Conservation (phyloP, 371 early-diverging fungal genomes). For the Actinomortierella wolfii region DNA sequence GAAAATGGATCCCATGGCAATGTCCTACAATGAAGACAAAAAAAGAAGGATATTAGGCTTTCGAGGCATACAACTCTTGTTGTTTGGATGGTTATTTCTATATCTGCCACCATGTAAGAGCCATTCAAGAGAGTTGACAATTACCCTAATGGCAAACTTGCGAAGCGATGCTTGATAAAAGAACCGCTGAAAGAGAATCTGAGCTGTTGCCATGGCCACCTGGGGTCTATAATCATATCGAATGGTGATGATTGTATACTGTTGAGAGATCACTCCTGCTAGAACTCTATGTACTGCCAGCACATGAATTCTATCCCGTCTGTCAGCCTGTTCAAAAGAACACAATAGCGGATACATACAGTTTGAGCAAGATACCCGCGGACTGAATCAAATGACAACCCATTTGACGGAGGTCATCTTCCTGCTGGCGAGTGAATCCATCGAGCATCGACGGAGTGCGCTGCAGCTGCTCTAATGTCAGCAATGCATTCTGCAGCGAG, state of each 20-base stretch:
- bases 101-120: too few relatives aligned
- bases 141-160: slow-evolving; percentile 72
- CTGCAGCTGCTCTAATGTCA: slow-evolving; percentile 70
- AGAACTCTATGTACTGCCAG: too few relatives aligned
- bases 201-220: slow-evolving; percentile 94
- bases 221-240: slow-evolving; percentile 73
- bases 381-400: slow-evolving; percentile 87
- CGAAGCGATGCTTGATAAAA: slow-evolving; percentile 80
- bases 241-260: too few relatives aligned
- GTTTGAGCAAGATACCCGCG: slow-evolving; percentile 81
- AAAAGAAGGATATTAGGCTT: background rate
- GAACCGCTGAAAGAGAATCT: slow-evolving; percentile 92
- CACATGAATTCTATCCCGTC: too few relatives aligned
- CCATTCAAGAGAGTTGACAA: too few relatives aligned
- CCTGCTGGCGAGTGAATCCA: slow-evolving; percentile 71
- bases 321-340: too few relatives aligned
- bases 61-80: too few relatives aligned
- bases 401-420: slow-evolving; percentile 72
- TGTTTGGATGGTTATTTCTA: too few relatives aligned
- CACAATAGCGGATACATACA: too few relatives aligned
- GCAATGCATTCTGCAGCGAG: slow-evolving; percentile 72
- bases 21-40: slow-evolving; percentile 58
- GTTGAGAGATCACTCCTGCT: too few relatives aligned
- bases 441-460: slow-evolving; percentile 70
- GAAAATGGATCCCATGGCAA: slow-evolving; percentile 85